A percentile compares a stretch with the other conserved stretches of the same genome.
Evolutionary conservation across 2,329 filamentous ascomycete genomes (phyloP).

Genomic region (Aureobasidium sp.): DNA sequence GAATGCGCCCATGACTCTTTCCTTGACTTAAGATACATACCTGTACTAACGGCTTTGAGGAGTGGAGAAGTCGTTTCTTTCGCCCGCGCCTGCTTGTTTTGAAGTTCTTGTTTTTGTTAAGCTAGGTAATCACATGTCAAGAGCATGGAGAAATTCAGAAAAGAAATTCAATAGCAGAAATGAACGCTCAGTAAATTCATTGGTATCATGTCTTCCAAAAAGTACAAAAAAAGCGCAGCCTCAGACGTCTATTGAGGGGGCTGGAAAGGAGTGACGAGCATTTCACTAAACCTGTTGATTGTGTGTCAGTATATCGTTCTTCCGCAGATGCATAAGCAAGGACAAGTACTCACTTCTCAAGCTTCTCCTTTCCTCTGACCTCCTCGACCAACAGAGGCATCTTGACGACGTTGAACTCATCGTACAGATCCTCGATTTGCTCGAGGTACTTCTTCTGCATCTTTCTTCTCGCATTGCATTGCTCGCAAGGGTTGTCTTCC

Average conservation of each 20-base stretch:
- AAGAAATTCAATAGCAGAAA: not conserved
- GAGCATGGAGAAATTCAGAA: not conserved
- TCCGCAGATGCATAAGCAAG: no score
- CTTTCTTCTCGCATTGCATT: constrained; percentile 88
- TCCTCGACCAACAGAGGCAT: constrained; percentile 96
- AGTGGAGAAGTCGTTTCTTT: not conserved
- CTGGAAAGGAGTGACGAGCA: constrained; percentile 70
- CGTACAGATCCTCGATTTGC: constrained; percentile 96
- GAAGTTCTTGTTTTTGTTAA: not conserved
- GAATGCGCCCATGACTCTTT: not conserved
- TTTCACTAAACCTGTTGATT: constrained; percentile 60
- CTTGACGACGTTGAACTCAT: constrained; percentile 98
- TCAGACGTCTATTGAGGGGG: constrained; percentile 44
- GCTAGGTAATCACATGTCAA: not conserved
- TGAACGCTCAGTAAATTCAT: constrained; percentile 10
- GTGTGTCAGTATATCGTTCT: constrained; percentile 18
- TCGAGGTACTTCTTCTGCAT: constrained; percentile 99
- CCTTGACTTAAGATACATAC: not conserved
- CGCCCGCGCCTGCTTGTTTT: not conserved
- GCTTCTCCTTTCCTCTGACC: constrained; percentile 86
- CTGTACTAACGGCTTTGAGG: not conserved
- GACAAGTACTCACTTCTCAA: constrained; percentile 56
- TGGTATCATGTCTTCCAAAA: constrained; percentile 15
- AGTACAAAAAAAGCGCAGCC: not conserved
- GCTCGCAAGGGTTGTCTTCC: constrained; percentile 76